These are phyloP conservation scores for Brassica juncea DNA, from an alignment of 345 rosid species.

Conservation along the genomic window DNA sequence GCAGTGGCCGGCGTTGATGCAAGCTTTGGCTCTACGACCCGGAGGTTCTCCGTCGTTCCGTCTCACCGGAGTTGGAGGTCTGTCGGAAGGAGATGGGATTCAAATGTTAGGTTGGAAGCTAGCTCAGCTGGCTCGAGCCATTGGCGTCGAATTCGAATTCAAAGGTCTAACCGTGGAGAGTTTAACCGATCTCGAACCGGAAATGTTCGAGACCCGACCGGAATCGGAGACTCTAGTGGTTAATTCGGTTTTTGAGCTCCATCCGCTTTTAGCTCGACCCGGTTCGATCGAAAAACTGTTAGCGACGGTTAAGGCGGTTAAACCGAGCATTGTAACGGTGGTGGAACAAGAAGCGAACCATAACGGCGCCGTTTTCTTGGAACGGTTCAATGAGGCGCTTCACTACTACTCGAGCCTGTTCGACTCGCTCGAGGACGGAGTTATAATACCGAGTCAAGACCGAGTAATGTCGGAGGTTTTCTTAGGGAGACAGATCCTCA, in stretches of 20 bases:
- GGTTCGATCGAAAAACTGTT: constrained; percentile 54
- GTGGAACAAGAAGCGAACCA: constrained; percentile 88
- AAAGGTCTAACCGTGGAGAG: constrained; percentile 53
- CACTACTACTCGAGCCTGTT: constrained; percentile 80
- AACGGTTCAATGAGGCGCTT: constrained; percentile 69
- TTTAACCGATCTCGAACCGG: constrained; percentile 71
- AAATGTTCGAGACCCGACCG: constrained; percentile 67
- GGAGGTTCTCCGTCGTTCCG: constrained; percentile 79
- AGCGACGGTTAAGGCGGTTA: constrained; percentile 58
- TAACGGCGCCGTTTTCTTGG: constrained; percentile 63
- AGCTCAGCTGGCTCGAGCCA: constrained; percentile 67
- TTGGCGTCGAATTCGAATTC: constrained; percentile 67
- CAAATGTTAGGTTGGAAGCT: constrained; percentile 64
- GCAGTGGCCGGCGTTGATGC: constrained; percentile 93
- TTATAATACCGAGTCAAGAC: constrained; percentile 53
- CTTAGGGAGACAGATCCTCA: constrained; percentile 64
- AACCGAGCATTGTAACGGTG: constrained; percentile 70
- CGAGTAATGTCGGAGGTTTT: constrained; percentile 70
- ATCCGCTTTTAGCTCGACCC: constrained; percentile 43
- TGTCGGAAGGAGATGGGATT: constrained; percentile 46
- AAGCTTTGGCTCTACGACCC: constrained; percentile 78
- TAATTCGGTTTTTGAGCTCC: constrained; percentile 79
- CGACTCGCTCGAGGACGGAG: constrained; percentile 75
- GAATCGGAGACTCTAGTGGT: constrained; percentile 66
- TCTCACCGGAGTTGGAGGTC: constrained; percentile 69